Conservation (phyloP, 805 yeast species). For the Candida awuae region DNA sequence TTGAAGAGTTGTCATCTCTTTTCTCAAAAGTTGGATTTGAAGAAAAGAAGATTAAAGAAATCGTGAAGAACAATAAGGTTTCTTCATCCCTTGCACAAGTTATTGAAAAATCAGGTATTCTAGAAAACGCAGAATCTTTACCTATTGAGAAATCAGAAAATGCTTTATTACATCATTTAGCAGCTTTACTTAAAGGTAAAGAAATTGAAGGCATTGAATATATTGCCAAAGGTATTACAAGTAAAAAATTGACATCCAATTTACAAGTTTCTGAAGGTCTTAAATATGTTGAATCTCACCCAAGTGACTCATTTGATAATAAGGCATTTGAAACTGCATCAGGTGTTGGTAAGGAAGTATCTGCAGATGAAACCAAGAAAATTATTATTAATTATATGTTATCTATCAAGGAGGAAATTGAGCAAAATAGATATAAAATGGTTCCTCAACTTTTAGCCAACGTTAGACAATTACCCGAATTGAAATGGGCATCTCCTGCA, state of each 20-base stretch:
- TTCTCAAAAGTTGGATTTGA: slow-evolving; percentile 54
- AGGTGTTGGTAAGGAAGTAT: slow-evolving; percentile 76
- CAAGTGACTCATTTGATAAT: slow-evolving; percentile 33
- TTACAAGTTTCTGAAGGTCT: slow-evolving; percentile 76
- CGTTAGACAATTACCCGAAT: slow-evolving; percentile 59
- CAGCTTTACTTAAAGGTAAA: slow-evolving; percentile 60
- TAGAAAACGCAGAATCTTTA: slow-evolving; percentile 14
- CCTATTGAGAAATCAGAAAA: slow-evolving; percentile 51
- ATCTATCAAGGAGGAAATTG: slow-evolving; percentile 50
- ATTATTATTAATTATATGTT: slow-evolving; percentile 55
- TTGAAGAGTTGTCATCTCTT: slow-evolving; percentile 20
- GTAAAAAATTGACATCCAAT: slow-evolving; percentile 54
- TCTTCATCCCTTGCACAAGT: slow-evolving; percentile 59
- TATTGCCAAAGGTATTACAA: slow-evolving; percentile 54
- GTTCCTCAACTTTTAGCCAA: slow-evolving; percentile 74
- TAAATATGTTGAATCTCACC: slow-evolving; percentile 51
- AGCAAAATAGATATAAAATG: slow-evolving; percentile 65
- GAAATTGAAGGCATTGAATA: slow-evolving; percentile 40
- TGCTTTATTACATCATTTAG: slow-evolving; percentile 67
- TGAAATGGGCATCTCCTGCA: slow-evolving; percentile 91
- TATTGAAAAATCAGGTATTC: slow-evolving; percentile 34
- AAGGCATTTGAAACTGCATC: slow-evolving; percentile 53
- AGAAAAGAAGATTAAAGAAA: slow-evolving; percentile 70
- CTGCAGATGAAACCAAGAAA: slow-evolving; percentile 53
- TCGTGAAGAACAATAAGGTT: slow-evolving; percentile 79